A percentile compares a stretch with the other conserved stretches of the same genome.
Conservation (phyloP, 306 rosid species). For the Sicyos edulis region DNA sequence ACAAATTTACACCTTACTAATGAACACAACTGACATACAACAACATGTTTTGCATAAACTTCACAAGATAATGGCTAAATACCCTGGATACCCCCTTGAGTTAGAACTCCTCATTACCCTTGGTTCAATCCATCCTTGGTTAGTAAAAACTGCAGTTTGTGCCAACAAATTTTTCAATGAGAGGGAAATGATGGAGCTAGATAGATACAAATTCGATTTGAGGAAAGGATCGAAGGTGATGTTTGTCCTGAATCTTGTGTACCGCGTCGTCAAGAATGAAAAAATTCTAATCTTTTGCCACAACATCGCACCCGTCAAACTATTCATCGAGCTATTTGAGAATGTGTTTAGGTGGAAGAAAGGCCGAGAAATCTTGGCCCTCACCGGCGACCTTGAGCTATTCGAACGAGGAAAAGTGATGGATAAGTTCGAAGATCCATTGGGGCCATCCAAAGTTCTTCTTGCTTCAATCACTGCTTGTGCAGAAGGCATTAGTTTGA, state of each 20-base stretch:
- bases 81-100: conserved; percentile 71
- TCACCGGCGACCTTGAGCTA: conserved; percentile 81
- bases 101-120: conserved; percentile 89
- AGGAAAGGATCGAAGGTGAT: conserved; percentile 72
- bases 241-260: conserved; percentile 78
- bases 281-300: conserved; percentile 79
- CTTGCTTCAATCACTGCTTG: conserved; percentile 97
- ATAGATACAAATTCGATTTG: conserved; percentile 57
- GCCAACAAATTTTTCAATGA: conserved; percentile 51
- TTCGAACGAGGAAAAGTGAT: conserved; percentile 85
- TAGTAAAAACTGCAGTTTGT: conserved; percentile 63
- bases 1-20: conserved; percentile 80
- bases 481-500: conserved; percentile 91
- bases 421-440: conserved; percentile 74
- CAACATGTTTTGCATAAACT: conserved; percentile 52
- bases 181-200: conserved; percentile 46
- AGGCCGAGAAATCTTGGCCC: conserved; percentile 67
- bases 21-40: conserved; percentile 78
- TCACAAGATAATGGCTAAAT: conserved; percentile 44
- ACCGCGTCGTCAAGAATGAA: conserved; percentile 61
- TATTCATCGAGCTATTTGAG: conserved; percentile 69
- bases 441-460: conserved; percentile 64
- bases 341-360: conserved; percentile 59
- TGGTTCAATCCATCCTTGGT: conserved; percentile 96
- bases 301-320: conserved; percentile 82